Base-by-base conservation (phyloP, 371 early-diverging fungal genomes). In the Fennellomyces sp. region DNA sequence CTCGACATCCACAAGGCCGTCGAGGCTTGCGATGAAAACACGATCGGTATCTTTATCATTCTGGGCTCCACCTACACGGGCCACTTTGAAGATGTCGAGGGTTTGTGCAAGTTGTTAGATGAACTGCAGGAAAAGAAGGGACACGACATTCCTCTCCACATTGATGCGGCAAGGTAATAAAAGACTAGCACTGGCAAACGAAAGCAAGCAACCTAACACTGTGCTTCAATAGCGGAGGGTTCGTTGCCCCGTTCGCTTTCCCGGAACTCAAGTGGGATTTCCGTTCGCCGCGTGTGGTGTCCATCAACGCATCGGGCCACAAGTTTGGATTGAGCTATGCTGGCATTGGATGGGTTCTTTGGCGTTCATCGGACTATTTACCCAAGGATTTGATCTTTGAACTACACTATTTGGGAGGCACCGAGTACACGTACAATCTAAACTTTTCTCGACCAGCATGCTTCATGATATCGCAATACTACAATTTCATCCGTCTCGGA, bases 61-160 rank as follows among this genome's bases (percentile, higher is more conserved):
- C 75, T 91, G 23, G 65, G 91, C 17, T 84, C 84, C 41, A 90
- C 90, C 23, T 91, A 85, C 69, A 91, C 90, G 5, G 91, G 90
- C 36, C 89, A 90, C 58, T 90, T 81, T 69, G 92, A 91, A 63
- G 80, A 85, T 64, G 89, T 87, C 4, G 23, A 45, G n/a, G 21
- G 5, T 23, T 23, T 90, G 65, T 66, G 80, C 17, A 66, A 82
- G n/a, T 61, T 81, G 39, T 72, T 91, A 28, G 85, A 85, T 42
- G 70, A 70, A 29, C 65, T 80, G 35, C 58, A 87, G 52, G 58
- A 64, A 19, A 72, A 82, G 27, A 85, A 58, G 11, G 89, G 87
- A 0, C 61, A 68, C 41, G 81, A 82, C 36, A 70, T 91, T 31
- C 83, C 81, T 0, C 87, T 91, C 56, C 91, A 91, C 63, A 83